Conservation (phyloP, 2,329 filamentous ascomycete genomes). For the Sarocladiaceae sp. region DNA sequence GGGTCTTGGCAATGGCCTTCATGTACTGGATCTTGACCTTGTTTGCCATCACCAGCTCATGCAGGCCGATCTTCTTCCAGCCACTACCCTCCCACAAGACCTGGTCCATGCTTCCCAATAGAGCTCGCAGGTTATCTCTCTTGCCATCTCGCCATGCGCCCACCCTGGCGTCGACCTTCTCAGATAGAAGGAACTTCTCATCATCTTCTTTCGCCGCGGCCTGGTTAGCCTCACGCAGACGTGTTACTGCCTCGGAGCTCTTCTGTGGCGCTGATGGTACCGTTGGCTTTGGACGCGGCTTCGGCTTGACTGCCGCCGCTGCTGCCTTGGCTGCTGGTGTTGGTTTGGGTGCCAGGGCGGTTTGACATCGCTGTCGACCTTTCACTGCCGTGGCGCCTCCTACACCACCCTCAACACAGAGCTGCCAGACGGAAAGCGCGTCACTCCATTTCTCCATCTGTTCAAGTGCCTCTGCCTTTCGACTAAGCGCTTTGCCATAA, state of each 20-base stretch:
- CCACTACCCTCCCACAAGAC: slow-evolving; percentile 90
- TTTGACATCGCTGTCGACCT: slow-evolving; percentile 85
- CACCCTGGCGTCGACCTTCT: slow-evolving; percentile 78
- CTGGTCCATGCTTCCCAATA: slow-evolving; percentile 80
- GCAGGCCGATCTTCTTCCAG: slow-evolving; percentile 96
- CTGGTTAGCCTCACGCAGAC: slow-evolving; percentile 77
- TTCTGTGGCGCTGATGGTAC: slow-evolving; percentile 38
- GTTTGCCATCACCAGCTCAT: slow-evolving; percentile 85
- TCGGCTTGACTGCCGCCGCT: slow-evolving; percentile 36
- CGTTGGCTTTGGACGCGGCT: slow-evolving; percentile 37
- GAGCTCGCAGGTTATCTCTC: slow-evolving; percentile 82
- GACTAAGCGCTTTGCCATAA: slow-evolving; percentile 87
- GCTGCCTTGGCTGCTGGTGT: slow-evolving; percentile 40
- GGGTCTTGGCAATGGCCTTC: slow-evolving; percentile 98
- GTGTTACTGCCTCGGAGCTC: slow-evolving; percentile 73
- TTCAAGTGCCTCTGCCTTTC: slow-evolving; percentile 93
- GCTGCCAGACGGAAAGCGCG: slow-evolving; percentile 74
- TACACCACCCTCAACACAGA: slow-evolving; percentile 77
- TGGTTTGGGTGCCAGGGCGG: slow-evolving; percentile 71
- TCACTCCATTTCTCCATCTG: slow-evolving; percentile 93
- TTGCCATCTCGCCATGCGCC: slow-evolving; percentile 85
- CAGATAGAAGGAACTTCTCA: slow-evolving; percentile 85
- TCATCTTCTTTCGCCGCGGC: slow-evolving; percentile 84
- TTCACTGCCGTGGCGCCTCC: slow-evolving; percentile 82
- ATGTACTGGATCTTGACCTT: slow-evolving; percentile 98